Evolutionary conservation across 164 flowering plant genomes (phyloP), one percentile per base, ranked within the genome.

Genomic region (Sedum album): DNA sequence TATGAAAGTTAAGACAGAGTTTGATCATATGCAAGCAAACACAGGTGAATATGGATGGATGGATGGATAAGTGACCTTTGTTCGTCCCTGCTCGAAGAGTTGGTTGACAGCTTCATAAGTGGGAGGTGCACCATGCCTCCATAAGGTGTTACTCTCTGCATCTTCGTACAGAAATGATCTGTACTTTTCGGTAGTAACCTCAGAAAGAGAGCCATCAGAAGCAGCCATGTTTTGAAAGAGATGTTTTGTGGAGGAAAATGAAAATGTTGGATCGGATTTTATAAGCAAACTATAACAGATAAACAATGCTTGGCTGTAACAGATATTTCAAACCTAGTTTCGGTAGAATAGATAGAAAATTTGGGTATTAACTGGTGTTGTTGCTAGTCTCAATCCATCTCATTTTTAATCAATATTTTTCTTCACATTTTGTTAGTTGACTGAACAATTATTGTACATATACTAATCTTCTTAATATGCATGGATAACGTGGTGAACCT

Each of bases 111-210:
- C 33, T 31, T 86, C 88, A 66, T 75, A 89, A 8, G 60, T 75
- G 2, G 97, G 97, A 74, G 93, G 90, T 11, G 73, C 85, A n/a
- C 94, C 94, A 70, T 88, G 88, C 46, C 96, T 88, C 97, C 97
- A 91, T 15, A 72, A 69, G 2, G 80, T 82, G 38, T 73, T 65
- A 53, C 60, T 53, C 38, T 74, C 74, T 38, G 69, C 82, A 14
- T 83, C 91, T 6, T 79, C 89, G 66, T 82, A 70, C 76, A 89
- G 68, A 71, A 79, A 69, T 21, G 81, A 74, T 31, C 97, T 72
- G 69, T 91, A 91, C 76, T 81, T 85, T 36, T 91, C 96, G 15
- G 70, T 30, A 28, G 71, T 57, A 46, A 23, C 23, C 17, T 35
- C 64, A n/a, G 21, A 30, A 21, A 2, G 30, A 53, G 60, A 53